Conservation (phyloP, 768 basidiomycete genomes). For the Pisolithus sp. region DNA sequence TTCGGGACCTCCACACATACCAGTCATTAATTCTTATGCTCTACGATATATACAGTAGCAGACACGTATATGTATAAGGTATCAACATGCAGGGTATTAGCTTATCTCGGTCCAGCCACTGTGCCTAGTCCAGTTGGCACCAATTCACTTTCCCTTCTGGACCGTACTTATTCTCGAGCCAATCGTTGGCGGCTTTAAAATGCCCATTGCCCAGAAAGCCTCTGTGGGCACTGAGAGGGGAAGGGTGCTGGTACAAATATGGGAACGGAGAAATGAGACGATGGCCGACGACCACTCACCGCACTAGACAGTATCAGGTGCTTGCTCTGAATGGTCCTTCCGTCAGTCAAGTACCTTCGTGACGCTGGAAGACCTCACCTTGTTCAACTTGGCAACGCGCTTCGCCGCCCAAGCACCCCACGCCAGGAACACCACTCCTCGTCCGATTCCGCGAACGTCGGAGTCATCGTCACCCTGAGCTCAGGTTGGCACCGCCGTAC, state of each 20-base stretch:
- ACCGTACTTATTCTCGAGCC: constrained; percentile 79
- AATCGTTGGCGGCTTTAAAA: constrained; percentile 81
- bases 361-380: constrained; percentile 38
- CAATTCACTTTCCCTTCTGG: constrained; percentile 65
- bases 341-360: constrained; percentile 14
- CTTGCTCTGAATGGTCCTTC: constrained; percentile 45
- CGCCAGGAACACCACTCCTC: constrained; percentile 80
- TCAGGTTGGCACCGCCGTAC: constrained; percentile 68
- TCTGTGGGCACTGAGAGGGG: constrained; percentile 66
- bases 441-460: constrained; percentile 46
- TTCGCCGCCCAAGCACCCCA: constrained; percentile 89
- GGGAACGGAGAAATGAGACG: constrained; percentile 22
- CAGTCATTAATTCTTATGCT: not conserved
- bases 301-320: constrained; percentile 75
- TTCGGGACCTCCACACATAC: not conserved
- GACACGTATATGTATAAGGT: constrained; percentile 14
- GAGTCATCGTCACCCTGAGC: constrained; percentile 26
- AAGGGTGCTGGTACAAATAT: constrained; percentile 63
- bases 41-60: constrained; percentile 21
- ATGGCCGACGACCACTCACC: constrained; percentile 37
- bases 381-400: constrained; percentile 69
- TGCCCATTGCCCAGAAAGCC: constrained; percentile 90
- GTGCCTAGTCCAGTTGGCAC: constrained; percentile 41
- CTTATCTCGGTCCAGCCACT: not conserved
- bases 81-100: not conserved